These are phyloP conservation scores for Penicillium brevicompactum DNA, from an alignment of 2,329 filamentous ascomycete species.

Conservation along the genomic window DNA sequence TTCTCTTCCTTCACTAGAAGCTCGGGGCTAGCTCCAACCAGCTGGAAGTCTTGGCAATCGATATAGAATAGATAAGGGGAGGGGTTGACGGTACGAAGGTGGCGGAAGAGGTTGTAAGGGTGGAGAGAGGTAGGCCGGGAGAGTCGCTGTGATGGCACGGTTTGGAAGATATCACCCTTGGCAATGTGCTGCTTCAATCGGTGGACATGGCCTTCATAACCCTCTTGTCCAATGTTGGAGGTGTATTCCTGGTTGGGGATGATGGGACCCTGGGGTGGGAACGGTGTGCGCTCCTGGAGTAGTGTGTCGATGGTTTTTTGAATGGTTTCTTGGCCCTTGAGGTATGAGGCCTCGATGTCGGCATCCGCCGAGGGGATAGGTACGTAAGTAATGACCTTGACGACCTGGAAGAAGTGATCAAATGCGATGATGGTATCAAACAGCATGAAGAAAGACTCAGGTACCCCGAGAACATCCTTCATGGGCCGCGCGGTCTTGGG, in stretches of 20 bases:
- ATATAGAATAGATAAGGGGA: slow-evolving; percentile 98
- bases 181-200: slow-evolving; percentile 87
- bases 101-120: slow-evolving; percentile 97
- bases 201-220: slow-evolving; percentile 89
- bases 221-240: slow-evolving; percentile 85
- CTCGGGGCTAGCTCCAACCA: slow-evolving; percentile 93
- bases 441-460: slow-evolving; percentile 95
- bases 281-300: slow-evolving; percentile 71
- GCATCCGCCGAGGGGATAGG: slow-evolving; percentile 63
- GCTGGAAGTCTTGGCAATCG: slow-evolving; percentile 87
- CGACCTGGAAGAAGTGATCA: slow-evolving; percentile 89
- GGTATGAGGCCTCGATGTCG: slow-evolving; percentile 69
- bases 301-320: slow-evolving; percentile 70
- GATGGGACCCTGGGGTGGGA: slow-evolving; percentile 77
- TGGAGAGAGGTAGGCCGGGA: slow-evolving; percentile 86
- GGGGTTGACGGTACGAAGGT: slow-evolving; percentile 94
- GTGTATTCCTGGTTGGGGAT: slow-evolving; percentile 74
- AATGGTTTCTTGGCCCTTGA: slow-evolving; percentile 65
- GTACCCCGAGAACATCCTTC: slow-evolving; percentile 84
- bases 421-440: slow-evolving; percentile 94
- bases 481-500: slow-evolving; percentile 89
- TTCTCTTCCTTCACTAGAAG: slow-evolving; percentile 88
- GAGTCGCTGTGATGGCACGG: slow-evolving; percentile 91
- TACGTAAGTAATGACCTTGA: slow-evolving; percentile 92
- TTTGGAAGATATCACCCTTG: slow-evolving; percentile 94